Evolutionary conservation across 2,329 filamentous ascomycete species (phyloP), one percentile per base, ranked within the genome.

Genomic region (Pochonia chlamydosporia): DNA sequence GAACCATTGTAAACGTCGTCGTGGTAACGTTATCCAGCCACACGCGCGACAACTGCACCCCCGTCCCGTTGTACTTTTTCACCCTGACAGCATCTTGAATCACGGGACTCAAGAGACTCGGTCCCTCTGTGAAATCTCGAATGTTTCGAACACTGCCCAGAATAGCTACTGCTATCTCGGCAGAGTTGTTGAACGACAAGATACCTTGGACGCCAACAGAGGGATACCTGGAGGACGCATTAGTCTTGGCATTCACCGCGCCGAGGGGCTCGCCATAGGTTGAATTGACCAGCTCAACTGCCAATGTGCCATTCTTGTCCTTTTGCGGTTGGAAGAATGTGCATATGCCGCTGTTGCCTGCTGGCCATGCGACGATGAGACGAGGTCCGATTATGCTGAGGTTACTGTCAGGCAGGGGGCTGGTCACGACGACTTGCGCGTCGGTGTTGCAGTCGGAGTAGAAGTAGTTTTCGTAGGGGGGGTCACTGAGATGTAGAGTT

Each of bases 21-120:
- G 73, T 77, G 0, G 82, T 85, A 2, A 72, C 64, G 48, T 81
- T 81, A 55, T 85, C 82, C 1, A 85, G 67, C 82, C 82, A 85
- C 1, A 74, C 60, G 4, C 81, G 70, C 6, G 68, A 71, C 3
- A 84, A 59, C 3, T 68, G 60, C 1, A 73, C 72, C 2, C 73
- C 72, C 3, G 72, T 73, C 11, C 65, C 62, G 2, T 65, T 59
- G 4, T 64, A 57, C 7, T 57, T 50, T 0, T 64, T 62, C 48
- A 74, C 68, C 1, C 69, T 61, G 39, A 79, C 68, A 0, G 73
- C 74, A 55, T 78, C 66, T 53, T 85, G 81, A 10, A 84, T 76
- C 14, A 67, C 57, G 0, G 76, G 70, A 18, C 65, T 64, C 6
- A 84, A 64, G 4, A 74, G 59, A 44, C 73, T 75, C 1, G 73